Conservation (phyloP, 495 filamentous ascomycete genomes). For the Wilcoxina mikolae region DNA sequence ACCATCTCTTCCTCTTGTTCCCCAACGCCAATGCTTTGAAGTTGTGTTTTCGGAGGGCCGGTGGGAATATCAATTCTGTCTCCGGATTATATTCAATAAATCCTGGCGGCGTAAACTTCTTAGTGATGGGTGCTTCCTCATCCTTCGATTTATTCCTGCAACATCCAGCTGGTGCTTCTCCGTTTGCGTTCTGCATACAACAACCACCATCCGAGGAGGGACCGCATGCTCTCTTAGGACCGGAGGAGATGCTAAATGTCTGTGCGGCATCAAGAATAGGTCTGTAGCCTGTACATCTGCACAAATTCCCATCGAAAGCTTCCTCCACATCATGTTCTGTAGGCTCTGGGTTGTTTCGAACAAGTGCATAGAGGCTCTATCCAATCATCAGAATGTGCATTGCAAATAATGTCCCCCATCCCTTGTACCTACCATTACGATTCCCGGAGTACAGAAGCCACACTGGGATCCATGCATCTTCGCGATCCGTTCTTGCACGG, state of each 20-base stretch:
- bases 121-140: constrained; percentile 33
- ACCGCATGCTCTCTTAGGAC: constrained; percentile 27
- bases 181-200: constrained; percentile 47
- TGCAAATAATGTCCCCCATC: constrained; percentile 7
- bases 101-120: constrained; percentile 61
- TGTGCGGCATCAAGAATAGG: constrained; percentile 87
- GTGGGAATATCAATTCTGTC: constrained; percentile 90
- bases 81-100: constrained; percentile 89
- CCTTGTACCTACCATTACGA: constrained; percentile 59
- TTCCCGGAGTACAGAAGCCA: constrained; percentile 89
- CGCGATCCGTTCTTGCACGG: constrained; percentile 81
- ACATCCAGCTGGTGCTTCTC: constrained; percentile 39
- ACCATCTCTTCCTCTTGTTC: constrained; percentile 91
- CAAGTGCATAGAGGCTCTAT: constrained; percentile 61
- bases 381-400: background rate
- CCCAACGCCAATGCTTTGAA: constrained; percentile 75
- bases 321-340: constrained; percentile 68
- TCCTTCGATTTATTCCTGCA: constrained; percentile 36
- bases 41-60: constrained; percentile 62
- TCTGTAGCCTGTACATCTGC: constrained; percentile 87
- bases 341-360: constrained; percentile 55
- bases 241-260: constrained; percentile 43
- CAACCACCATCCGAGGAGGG: constrained; percentile 44
- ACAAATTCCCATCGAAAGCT: constrained; percentile 90
- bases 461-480: constrained; percentile 54